Conservation (phyloP, 73 alveolate species). For the Stentor roeselii region DNA sequence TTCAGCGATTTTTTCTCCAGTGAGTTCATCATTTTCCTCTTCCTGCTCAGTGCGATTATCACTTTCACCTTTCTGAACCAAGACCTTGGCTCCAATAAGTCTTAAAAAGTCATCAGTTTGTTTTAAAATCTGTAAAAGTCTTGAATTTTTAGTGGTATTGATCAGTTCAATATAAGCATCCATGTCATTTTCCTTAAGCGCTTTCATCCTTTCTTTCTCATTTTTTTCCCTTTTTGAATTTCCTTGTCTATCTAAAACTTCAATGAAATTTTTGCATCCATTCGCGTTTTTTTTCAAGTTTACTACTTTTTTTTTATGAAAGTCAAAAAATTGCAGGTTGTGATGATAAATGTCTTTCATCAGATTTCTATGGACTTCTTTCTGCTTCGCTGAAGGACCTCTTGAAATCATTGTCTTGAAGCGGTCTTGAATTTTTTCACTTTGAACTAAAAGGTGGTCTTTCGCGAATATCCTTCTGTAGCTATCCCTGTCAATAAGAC, state of each 20-base stretch:
- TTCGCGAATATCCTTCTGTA: slow-evolving; percentile 65
- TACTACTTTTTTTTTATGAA: slow-evolving; percentile 77
- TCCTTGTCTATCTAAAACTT: slow-evolving; percentile 81
- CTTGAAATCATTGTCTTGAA: slow-evolving; percentile 73
- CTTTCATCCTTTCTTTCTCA: slow-evolving; percentile 82
- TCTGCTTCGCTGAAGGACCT: slow-evolving; percentile 82
- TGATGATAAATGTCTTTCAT: slow-evolving; percentile 75
- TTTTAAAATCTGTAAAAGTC: slow-evolving; percentile 89
- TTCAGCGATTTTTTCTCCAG: slow-evolving; percentile 46
- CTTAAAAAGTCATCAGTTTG: slow-evolving; percentile 92
- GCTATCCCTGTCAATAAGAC: slow-evolving; percentile 71
- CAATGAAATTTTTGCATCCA: slow-evolving; percentile 74
- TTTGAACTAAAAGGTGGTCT: slow-evolving; percentile 57
- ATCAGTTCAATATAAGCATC: slow-evolving; percentile 84
- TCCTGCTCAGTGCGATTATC: slow-evolving; percentile 1
- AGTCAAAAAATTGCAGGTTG: slow-evolving; percentile 79
- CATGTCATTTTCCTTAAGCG: slow-evolving; percentile 85
- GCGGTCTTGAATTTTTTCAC: slow-evolving; percentile 49
- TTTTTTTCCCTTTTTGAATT: slow-evolving; percentile 61
- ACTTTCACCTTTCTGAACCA: slow-evolving; percentile 80
- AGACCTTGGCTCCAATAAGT: slow-evolving; percentile 92
- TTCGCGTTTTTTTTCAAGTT: slow-evolving; percentile 80
- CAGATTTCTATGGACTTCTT: slow-evolving; percentile 87
- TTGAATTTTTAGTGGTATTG: slow-evolving; percentile 83
- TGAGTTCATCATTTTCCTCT: slow-evolving; percentile 48